A percentile compares a stretch with the other conserved stretches of the same genome.
Conservation (phyloP, 2,329 filamentous ascomycete species). For the Cucurbitaria berberidis region DNA sequence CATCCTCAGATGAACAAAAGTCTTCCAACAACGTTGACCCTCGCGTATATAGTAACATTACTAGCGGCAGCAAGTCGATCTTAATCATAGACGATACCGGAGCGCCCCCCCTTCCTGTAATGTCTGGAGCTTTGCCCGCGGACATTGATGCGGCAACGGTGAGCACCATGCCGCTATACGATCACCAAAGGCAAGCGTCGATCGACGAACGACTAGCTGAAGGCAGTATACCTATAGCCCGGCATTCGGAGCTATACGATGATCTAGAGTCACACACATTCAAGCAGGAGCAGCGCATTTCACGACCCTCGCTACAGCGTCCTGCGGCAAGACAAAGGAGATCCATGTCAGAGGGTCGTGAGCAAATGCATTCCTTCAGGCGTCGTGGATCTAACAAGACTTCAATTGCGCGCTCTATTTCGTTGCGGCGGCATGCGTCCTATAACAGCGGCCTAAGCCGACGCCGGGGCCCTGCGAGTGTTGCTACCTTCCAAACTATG, state of each 20-base stretch:
- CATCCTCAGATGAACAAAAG: slow-evolving; percentile 15
- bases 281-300: slow-evolving; percentile 23
- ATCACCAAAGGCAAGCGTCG: slow-evolving; percentile 19
- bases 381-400: slow-evolving; percentile 40
- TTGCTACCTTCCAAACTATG: slow-evolving; percentile 60
- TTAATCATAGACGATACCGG: slow-evolving; percentile 80
- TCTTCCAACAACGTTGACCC: slow-evolving; percentile 29
- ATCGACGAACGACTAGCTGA: slow-evolving; percentile 25
- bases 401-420: slow-evolving; percentile 38
- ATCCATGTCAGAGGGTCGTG: slow-evolving; percentile 40
- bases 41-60: slow-evolving; percentile 64
- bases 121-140: slow-evolving; percentile 58
- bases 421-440: slow-evolving; percentile 64
- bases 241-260: slow-evolving; percentile 29
- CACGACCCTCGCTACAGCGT: slow-evolving; percentile 24
- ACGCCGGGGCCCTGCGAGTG: slow-evolving; percentile 62
- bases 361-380: slow-evolving; percentile 44
- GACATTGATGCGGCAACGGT: slow-evolving; percentile 13
- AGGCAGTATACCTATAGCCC: slow-evolving; percentile 12
- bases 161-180: not conserved
- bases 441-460: slow-evolving; percentile 63
- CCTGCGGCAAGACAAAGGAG: slow-evolving; percentile 29
- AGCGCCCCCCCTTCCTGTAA: slow-evolving; percentile 59
- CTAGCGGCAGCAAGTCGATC: slow-evolving; percentile 85
- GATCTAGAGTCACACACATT: slow-evolving; percentile 14